These are phyloP conservation scores for Diplodia intermedia DNA, from an alignment of 2,329 filamentous ascomycete genomes.

Conservation along the genomic window DNA sequence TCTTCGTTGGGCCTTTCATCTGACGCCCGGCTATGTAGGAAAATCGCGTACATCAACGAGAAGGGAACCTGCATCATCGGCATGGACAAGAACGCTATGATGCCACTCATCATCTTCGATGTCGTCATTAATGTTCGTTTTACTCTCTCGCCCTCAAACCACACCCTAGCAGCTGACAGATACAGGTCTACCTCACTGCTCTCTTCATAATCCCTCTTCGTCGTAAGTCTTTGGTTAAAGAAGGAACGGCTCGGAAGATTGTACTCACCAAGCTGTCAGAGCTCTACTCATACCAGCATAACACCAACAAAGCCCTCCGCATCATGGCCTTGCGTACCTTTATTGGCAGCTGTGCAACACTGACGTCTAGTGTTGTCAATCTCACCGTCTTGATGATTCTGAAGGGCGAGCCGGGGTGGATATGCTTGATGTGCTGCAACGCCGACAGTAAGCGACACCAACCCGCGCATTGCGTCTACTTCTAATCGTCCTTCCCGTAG, in stretches of 20 bases:
- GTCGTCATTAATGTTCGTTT: conserved; percentile 60
- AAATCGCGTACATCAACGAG: conserved; percentile 61
- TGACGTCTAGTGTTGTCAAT: conserved; percentile 27
- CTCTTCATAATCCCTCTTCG: conserved; percentile 68
- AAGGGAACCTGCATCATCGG: conserved; percentile 64
- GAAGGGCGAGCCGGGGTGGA: conserved; percentile 28
- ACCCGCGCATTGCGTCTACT: background rate
- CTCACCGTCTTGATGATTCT: conserved; percentile 27
- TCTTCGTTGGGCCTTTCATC: background rate
- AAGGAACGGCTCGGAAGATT: no score
- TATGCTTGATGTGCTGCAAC: conserved; percentile 32
- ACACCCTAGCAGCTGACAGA: background rate
- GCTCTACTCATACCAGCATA: conserved; percentile 29
- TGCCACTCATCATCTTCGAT: conserved; percentile 68
- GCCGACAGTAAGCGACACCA: conserved; percentile 27
- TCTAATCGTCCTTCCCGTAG: background rate
- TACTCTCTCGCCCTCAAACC: background rate
- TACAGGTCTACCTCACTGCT: conserved; percentile 62
- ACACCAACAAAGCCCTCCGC: conserved; percentile 24
- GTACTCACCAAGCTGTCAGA: background rate
- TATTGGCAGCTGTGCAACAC: conserved; percentile 25
- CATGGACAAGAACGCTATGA: conserved; percentile 64
- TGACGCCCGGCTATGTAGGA: conserved; percentile 48
- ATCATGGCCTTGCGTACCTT: conserved; percentile 30
- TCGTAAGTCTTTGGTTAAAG: conserved; percentile 34